Evolutionary conservation across 306 rosid species (phyloP).

Genomic region (Trichosanthes cucumerina): DNA sequence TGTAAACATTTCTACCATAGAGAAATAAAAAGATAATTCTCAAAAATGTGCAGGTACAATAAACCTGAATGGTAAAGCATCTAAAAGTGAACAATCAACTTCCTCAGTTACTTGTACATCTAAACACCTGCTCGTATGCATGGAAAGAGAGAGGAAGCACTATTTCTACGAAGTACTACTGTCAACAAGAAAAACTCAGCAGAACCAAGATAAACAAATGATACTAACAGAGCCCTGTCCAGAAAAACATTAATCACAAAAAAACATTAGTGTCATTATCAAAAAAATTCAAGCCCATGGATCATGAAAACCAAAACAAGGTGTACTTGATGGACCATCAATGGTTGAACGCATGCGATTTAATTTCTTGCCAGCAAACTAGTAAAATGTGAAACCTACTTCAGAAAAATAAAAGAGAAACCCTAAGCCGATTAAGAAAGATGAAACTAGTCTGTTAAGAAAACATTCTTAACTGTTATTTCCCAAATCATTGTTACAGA

Average conservation of each 20-base stretch:
- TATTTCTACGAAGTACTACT: constrained; percentile 5
- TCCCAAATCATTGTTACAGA: neutral
- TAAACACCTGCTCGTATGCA: neutral
- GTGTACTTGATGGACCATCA: neutral
- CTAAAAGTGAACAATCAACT: constrained; percentile 4
- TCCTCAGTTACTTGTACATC: constrained; percentile 1
- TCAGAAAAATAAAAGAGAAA: neutral
- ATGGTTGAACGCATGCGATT: neutral
- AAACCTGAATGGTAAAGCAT: neutral
- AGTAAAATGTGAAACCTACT: neutral
- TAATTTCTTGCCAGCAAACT: neutral
- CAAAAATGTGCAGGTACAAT: neutral
- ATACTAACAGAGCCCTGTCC: neutral
- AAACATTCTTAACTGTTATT: neutral
- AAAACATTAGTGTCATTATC: neutral
- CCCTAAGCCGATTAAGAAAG: neutral
- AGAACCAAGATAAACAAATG: neutral
- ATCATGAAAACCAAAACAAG: neutral
- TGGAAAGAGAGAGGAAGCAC: neutral
- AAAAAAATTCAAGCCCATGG: neutral
- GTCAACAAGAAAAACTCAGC: neutral
- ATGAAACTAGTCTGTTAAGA: neutral
- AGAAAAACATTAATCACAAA: neutral
- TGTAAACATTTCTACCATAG: constrained; percentile 12
- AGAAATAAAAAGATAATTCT: neutral